Conservation (phyloP, 306 rosid species). For the Vigna nakashimae region DNA sequence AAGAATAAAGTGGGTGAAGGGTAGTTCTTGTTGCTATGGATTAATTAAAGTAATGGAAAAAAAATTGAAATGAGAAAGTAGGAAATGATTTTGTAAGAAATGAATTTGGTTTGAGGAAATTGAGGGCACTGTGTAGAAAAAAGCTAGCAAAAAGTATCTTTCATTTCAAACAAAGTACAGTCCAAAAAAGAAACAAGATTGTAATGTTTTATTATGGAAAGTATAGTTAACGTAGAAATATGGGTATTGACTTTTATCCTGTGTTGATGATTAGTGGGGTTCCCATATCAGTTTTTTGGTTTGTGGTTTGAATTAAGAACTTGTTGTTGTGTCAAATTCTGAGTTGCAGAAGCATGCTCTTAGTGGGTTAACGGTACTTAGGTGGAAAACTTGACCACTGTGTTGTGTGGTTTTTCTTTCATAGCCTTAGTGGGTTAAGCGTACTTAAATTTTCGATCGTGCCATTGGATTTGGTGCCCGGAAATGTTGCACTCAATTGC, state of each 20-base stretch:
- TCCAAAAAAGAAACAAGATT: slow-evolving; percentile 17
- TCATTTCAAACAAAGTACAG: slow-evolving; percentile 33
- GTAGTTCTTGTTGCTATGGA: not conserved
- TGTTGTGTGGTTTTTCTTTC: not conserved
- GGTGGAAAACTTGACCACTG: not conserved
- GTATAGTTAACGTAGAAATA: not conserved
- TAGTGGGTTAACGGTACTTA: not conserved
- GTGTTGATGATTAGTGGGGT: not conserved
- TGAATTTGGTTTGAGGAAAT: slow-evolving; percentile 35
- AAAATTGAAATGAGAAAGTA: slow-evolving; percentile 34
- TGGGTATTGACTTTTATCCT: not conserved
- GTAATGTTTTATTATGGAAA: not conserved
- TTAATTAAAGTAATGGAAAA: slow-evolving; percentile 17
- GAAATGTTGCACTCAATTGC: not conserved
- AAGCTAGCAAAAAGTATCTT: slow-evolving; percentile 44
- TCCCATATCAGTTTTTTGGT: not conserved
- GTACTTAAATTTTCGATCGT: not conserved
- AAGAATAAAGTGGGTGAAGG: not conserved
- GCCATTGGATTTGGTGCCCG: not conserved
- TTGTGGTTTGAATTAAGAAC: not conserved
- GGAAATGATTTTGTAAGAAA: slow-evolving; percentile 18
- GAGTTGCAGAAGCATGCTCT: too few relatives aligned
- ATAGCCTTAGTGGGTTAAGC: not conserved
- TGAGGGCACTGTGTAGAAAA: slow-evolving; percentile 12
- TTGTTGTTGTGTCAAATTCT: not conserved